Evolutionary conservation across 495 filamentous ascomycete species (phyloP).

Genomic region (Podospora comata): DNA sequence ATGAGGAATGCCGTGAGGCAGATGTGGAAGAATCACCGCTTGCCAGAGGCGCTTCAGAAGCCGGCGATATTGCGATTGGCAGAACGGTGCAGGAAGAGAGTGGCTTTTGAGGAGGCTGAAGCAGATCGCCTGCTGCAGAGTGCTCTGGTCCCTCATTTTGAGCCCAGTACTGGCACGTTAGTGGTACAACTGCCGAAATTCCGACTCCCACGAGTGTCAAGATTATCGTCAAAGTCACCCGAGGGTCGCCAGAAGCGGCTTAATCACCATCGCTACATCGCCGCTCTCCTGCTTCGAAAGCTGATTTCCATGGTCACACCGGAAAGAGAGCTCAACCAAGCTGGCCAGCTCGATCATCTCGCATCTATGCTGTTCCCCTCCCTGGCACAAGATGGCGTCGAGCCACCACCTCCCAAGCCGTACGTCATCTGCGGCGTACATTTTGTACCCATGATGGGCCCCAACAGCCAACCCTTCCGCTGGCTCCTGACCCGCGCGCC

Average conservation of each 20-base stretch:
- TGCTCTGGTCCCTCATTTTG: conserved; percentile 38
- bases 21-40: conserved; percentile 51
- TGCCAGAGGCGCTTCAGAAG: conserved; percentile 69
- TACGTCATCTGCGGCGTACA: conserved; percentile 56
- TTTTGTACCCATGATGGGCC: conserved; percentile 46
- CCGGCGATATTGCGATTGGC: conserved; percentile 59
- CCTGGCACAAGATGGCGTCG: conserved; percentile 14
- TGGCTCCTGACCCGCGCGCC: conserved; percentile 46
- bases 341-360: conserved; percentile 34
- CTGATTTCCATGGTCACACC: conserved; percentile 42
- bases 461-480: conserved; percentile 15
- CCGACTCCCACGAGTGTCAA: conserved; percentile 14
- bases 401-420: conserved; percentile 32
- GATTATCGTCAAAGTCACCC: conserved; percentile 16
- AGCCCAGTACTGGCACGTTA: conserved; percentile 39
- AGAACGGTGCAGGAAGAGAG: conserved; percentile 33
- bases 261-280: conserved; percentile 36
- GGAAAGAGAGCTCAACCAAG: conserved; percentile 29
- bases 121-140: conserved; percentile 32
- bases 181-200: conserved; percentile 41
- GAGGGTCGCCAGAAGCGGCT: conserved; percentile 29
- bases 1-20: conserved; percentile 75
- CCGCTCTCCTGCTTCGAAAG: conserved; percentile 38
- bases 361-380: conserved; percentile 40
- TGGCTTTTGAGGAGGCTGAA: conserved; percentile 35